Conservation (phyloP, 1,284 basidiomycete species). For the Apiotrichum porosum region DNA sequence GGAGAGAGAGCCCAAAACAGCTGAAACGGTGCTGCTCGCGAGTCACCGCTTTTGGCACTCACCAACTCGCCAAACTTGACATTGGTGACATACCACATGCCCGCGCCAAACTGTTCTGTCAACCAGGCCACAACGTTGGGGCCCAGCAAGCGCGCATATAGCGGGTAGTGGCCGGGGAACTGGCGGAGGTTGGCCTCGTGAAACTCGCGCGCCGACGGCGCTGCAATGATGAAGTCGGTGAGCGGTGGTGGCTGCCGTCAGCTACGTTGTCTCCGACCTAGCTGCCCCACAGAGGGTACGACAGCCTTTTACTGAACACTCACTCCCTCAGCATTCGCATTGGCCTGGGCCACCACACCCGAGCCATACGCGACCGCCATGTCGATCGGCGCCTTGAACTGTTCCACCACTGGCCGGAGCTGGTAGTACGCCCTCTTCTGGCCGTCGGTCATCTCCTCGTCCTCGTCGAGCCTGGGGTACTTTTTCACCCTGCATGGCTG, state of each 20-base stretch:
- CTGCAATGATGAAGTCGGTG: constrained; percentile 94
- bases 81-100: constrained; percentile 92
- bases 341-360: constrained; percentile 47
- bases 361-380: constrained; percentile 48
- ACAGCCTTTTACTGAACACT: constrained; percentile 8
- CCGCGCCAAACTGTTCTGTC: constrained; percentile 70
- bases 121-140: constrained; percentile 64
- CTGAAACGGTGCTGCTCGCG: too few relatives aligned
- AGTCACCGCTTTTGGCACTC: too few relatives aligned
- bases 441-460: neutral
- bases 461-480: neutral
- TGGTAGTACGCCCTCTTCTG: constrained; percentile 22
- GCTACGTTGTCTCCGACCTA: too few relatives aligned
- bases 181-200: constrained; percentile 92
- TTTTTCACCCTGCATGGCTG: neutral
- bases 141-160: constrained; percentile 75
- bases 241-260: constrained; percentile 56
- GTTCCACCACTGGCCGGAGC: constrained; percentile 35
- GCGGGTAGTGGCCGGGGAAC: constrained; percentile 82
- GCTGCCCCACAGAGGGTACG: too few relatives aligned
- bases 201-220: constrained; percentile 85
- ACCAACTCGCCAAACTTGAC: constrained; percentile 78
- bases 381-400: constrained; percentile 35
- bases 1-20: too few relatives aligned
- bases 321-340: constrained; percentile 27